A percentile compares a stretch with the other conserved stretches of the same genome.
These are phyloP conservation scores for Epichloe aotearoae DNA, from an alignment of 2,329 filamentous ascomycete genomes.

Conservation along the genomic window DNA sequence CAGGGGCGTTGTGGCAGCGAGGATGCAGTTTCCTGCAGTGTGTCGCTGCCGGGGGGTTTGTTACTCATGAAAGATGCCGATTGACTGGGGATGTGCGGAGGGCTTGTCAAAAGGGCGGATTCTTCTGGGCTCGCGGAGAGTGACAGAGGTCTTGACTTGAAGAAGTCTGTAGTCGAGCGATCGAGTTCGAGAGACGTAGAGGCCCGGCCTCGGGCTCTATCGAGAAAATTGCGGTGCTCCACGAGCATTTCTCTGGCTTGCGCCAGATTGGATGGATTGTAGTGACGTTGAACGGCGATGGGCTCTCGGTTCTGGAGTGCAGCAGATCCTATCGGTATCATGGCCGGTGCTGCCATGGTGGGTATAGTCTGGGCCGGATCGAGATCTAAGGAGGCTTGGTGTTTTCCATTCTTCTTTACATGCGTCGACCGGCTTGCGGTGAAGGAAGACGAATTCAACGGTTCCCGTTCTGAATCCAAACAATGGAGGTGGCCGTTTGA, in stretches of 20 bases:
- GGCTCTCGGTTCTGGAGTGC: constrained; percentile 16
- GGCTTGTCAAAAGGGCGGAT: constrained; percentile 11
- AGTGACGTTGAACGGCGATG: constrained; percentile 20
- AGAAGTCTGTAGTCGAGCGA: constrained; percentile 11
- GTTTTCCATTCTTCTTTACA: constrained; percentile 5
- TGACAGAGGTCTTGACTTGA: constrained; percentile 13
- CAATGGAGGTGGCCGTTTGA: neutral
- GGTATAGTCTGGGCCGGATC: constrained; percentile 3
- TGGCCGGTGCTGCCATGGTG: constrained; percentile 20
- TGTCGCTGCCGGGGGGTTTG: constrained; percentile 9
- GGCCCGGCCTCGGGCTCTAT: constrained; percentile 15
- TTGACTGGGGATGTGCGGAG: constrained; percentile 8
- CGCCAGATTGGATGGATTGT: constrained; percentile 17
- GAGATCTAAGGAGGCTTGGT: constrained; percentile 3
- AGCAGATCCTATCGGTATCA: constrained; percentile 18
- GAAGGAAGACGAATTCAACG: neutral
- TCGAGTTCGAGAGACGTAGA: constrained; percentile 24
- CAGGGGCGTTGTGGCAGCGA: constrained; percentile 20
- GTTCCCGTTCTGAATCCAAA: neutral
- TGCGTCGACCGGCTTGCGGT: constrained; percentile 2
- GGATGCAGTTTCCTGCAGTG: constrained; percentile 6
- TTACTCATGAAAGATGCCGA: constrained; percentile 4
- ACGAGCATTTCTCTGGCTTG: constrained; percentile 24
- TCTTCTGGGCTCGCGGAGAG: constrained; percentile 17
- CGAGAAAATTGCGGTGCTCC: constrained; percentile 21